These are phyloP conservation scores for Cercophora sp. DNA, from an alignment of 495 filamentous ascomycete species.

Conservation along the genomic window DNA sequence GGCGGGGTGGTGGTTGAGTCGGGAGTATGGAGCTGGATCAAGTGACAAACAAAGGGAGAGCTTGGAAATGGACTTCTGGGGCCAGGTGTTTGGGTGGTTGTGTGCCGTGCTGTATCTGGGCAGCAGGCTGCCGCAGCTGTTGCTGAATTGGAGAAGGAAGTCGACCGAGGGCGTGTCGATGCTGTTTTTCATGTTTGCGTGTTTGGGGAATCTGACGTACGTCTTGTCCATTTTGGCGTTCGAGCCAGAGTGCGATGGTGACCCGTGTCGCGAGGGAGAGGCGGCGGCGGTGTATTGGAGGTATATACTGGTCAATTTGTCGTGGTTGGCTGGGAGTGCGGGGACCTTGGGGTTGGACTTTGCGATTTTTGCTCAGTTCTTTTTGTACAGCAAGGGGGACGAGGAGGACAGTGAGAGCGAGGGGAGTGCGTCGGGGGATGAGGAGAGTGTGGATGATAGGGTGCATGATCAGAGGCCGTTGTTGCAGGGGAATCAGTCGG, in stretches of 20 bases:
- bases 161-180: constrained; percentile 86
- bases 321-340: constrained; percentile 84
- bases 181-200: constrained; percentile 95
- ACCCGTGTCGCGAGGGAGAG: constrained; percentile 53
- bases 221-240: constrained; percentile 88
- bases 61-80: constrained; percentile 64
- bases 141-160: constrained; percentile 86
- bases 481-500: constrained; percentile 31
- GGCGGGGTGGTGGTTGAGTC: constrained; percentile 77
- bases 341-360: constrained; percentile 82
- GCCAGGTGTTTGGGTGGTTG: constrained; percentile 82
- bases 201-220: constrained; percentile 89
- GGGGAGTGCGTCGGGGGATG: constrained; percentile 17
- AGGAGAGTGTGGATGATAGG: constrained; percentile 25
- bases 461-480: constrained; percentile 36
- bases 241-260: constrained; percentile 55
- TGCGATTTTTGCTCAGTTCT: constrained; percentile 88
- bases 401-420: constrained; percentile 17
- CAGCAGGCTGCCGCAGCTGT: constrained; percentile 78
- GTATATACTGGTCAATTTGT: constrained; percentile 83
- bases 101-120: constrained; percentile 86
- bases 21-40: constrained; percentile 24
- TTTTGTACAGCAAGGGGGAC: constrained; percentile 59
- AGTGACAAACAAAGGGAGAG: constrained; percentile 8
- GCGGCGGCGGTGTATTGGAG: constrained; percentile 57